These are phyloP conservation scores for Suhomyces tanzawaensis DNA, from an alignment of 805 yeast genomes.

Conservation along the genomic window DNA sequence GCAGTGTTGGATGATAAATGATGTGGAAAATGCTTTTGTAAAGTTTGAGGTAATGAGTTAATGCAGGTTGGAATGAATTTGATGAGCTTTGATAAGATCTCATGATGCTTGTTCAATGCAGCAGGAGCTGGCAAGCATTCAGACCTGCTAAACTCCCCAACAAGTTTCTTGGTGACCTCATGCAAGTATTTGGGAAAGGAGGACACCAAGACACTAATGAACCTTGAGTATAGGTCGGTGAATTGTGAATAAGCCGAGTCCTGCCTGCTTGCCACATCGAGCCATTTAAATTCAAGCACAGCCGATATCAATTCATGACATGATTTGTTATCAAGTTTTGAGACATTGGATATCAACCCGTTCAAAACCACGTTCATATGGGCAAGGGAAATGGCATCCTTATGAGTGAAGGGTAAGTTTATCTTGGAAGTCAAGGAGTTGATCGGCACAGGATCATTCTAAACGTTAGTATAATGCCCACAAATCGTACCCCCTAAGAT, in stretches of 20 bases:
- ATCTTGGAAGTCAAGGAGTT: slow-evolving; percentile 61
- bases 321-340: slow-evolving; percentile 59
- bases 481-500: slow-evolving; percentile 1
- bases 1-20: slow-evolving; percentile 56
- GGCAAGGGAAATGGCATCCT: slow-evolving; percentile 52
- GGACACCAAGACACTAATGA: slow-evolving; percentile 74
- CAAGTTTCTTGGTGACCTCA: slow-evolving; percentile 71
- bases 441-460: slow-evolving; percentile 51
- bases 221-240: slow-evolving; percentile 59
- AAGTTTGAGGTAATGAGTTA: slow-evolving; percentile 54
- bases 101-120: slow-evolving; percentile 45
- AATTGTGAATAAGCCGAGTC: slow-evolving; percentile 27
- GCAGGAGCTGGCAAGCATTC: slow-evolving; percentile 1
- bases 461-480: slow-evolving; percentile 9
- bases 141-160: slow-evolving; percentile 49
- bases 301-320: slow-evolving; percentile 57
- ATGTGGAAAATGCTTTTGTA: slow-evolving; percentile 73
- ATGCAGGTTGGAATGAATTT: slow-evolving; percentile 80
- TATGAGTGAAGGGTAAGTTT: slow-evolving; percentile 47
- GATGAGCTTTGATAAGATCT: slow-evolving; percentile 59
- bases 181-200: slow-evolving; percentile 88
- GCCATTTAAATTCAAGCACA: slow-evolving; percentile 66
- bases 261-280: slow-evolving; percentile 27
- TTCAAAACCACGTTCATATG: slow-evolving; percentile 57
- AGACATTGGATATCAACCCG: slow-evolving; percentile 60